Percentiles rank a stretch among this genome's conserved stretches.
phyloP scores from a whole-genome alignment of 2,329 filamentous ascomycete species.

The Metarhizium album region DNA sequence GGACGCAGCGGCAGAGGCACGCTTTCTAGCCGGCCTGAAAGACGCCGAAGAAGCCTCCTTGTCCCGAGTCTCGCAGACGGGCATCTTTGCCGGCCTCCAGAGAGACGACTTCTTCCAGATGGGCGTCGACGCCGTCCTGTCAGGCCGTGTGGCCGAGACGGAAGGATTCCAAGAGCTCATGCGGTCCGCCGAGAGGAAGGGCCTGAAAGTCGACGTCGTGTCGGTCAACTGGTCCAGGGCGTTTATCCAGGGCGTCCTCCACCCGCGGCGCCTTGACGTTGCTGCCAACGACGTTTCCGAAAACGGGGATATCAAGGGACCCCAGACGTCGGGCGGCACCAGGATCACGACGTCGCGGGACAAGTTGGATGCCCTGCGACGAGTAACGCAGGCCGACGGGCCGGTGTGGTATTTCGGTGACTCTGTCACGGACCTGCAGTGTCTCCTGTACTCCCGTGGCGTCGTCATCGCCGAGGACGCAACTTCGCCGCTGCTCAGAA shows the following conservation, averaged over 20 bases:
- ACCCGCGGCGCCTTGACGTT: conserved; percentile 21
- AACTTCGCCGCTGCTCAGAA: conserved; percentile 22
- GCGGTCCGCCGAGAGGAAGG: conserved; percentile 13
- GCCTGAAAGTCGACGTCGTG: conserved; percentile 32
- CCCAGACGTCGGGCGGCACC: conserved; percentile 16
- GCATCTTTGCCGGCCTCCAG: conserved; percentile 33
- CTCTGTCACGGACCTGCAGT: conserved; percentile 45
- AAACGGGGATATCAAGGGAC: conserved; percentile 31
- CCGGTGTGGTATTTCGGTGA: conserved; percentile 45
- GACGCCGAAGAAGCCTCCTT: conserved; percentile 36
- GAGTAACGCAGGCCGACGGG: conserved; percentile 14
- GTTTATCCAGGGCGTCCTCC: conserved; percentile 36
- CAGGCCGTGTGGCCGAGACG: conserved; percentile 24
- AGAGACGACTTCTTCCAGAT: conserved; percentile 23
- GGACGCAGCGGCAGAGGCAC: conserved; percentile 27
- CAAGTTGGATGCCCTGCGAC: conserved; percentile 32
- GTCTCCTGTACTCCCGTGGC: conserved; percentile 33
- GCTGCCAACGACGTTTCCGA: conserved; percentile 33
- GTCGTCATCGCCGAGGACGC: conserved; percentile 33
- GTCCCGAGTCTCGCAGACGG: conserved; percentile 28
- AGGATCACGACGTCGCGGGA: conserved; percentile 29
- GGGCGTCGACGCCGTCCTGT: conserved; percentile 24
- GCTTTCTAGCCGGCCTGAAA: conserved; percentile 32
- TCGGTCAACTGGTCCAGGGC: conserved; percentile 41
- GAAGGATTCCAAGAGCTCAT: conserved; percentile 29